Conservation (phyloP, 2,329 filamentous ascomycete species). For the Clonostachys byssicola region DNA sequence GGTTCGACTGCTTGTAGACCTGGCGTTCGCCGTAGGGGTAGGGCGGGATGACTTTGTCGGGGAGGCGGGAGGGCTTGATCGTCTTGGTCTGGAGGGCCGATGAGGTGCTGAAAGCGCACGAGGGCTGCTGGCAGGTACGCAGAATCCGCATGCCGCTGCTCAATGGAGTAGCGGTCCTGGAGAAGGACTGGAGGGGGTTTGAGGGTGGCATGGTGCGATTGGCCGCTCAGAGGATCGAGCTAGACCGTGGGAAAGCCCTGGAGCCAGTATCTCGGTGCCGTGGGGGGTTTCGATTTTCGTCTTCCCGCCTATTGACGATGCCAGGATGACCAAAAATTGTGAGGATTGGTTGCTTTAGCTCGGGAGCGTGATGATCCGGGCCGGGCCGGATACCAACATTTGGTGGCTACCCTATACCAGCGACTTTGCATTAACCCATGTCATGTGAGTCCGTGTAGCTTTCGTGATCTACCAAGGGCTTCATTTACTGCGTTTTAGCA, state of each 20-base stretch:
- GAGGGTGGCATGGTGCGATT: slow-evolving; percentile 1
- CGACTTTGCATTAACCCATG: no score
- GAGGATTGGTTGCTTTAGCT: neutral
- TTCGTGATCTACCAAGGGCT: slow-evolving; percentile 15
- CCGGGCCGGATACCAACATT: no score
- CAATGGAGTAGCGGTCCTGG: neutral
- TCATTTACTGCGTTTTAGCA: neutral
- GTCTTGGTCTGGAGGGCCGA: slow-evolving; percentile 27
- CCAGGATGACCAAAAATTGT: slow-evolving; percentile 1
- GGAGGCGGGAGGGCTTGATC: slow-evolving; percentile 37
- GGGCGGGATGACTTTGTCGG: slow-evolving; percentile 47
- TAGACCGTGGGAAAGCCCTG: neutral
- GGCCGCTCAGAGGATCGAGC: no score
- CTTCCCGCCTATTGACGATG: slow-evolving; percentile 7
- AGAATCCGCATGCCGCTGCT: neutral
- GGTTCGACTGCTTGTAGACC: slow-evolving; percentile 78
- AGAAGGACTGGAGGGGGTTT: neutral
- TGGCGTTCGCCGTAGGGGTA: slow-evolving; percentile 71
- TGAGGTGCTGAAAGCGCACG: slow-evolving; percentile 30
- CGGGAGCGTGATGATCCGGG: no score
- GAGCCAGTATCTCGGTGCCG: neutral
- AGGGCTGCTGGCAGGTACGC: neutral
- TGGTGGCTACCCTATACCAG: no score
- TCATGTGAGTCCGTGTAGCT: slow-evolving; percentile 27
- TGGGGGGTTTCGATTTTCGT: slow-evolving; percentile 2